Conservation (phyloP, 345 rosid species). For the Capsella bursapastoris region DNA sequence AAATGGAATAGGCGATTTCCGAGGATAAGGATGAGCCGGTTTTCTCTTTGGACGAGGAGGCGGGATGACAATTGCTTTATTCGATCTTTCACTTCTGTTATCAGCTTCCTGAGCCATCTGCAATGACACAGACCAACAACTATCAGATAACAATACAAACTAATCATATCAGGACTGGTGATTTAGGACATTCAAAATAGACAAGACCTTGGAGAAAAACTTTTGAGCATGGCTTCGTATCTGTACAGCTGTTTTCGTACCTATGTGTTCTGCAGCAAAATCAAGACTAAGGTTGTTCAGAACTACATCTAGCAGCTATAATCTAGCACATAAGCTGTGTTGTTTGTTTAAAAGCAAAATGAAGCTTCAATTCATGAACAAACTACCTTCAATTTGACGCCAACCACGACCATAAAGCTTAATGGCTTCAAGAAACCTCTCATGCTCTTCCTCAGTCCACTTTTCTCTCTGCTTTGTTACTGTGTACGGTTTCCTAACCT, state of each 20-base stretch:
- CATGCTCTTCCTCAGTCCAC: slow-evolving; percentile 91
- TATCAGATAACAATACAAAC: slow-evolving; percentile 7
- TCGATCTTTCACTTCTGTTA: slow-evolving; percentile 38
- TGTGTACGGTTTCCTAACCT: slow-evolving; percentile 85
- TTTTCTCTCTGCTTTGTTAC: slow-evolving; percentile 84
- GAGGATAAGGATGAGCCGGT: slow-evolving; percentile 88
- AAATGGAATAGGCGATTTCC: slow-evolving; percentile 50
- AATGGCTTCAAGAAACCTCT: slow-evolving; percentile 84
- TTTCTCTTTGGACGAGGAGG: slow-evolving; percentile 94
- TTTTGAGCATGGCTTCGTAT: slow-evolving; percentile 99
- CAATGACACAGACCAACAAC: slow-evolving; percentile 27
- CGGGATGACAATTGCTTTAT: slow-evolving; percentile 68
- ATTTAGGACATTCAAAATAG: not conserved
- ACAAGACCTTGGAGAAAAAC: slow-evolving; percentile 83
- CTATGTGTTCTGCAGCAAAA: slow-evolving; percentile 71
- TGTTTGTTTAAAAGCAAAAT: not conserved
- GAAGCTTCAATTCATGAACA: not conserved
- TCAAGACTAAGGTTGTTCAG: slow-evolving; percentile 24
- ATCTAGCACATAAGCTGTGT: not conserved
- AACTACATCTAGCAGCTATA: not conserved
- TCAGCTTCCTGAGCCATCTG: slow-evolving; percentile 67
- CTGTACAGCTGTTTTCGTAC: slow-evolving; percentile 90
- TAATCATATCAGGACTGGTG: not conserved
- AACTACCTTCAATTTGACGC: slow-evolving; percentile 81
- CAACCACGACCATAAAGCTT: slow-evolving; percentile 86